Evolutionary conservation across 83 land plant species (phyloP).

Genomic region (Diphasiastrum complanatum): DNA sequence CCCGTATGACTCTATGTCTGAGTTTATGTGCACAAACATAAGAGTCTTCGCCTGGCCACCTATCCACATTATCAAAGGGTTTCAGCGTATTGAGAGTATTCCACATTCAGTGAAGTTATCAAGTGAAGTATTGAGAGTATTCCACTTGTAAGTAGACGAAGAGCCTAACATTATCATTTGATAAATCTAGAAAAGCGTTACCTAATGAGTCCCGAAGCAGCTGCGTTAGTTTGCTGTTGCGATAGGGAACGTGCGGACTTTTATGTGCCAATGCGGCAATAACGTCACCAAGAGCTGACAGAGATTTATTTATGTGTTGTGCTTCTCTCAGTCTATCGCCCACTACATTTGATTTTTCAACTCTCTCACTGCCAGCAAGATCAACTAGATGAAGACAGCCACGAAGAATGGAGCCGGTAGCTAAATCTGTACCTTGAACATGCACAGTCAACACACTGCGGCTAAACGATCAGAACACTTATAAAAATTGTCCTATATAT

Average conservation of each 20-base stretch:
- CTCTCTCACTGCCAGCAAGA: conserved; percentile 15
- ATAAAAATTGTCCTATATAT: no score
- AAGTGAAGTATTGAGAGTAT: no score
- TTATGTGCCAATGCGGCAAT: conserved; percentile 9
- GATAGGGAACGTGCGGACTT: conserved; percentile 3
- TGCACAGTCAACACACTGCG: conserved; percentile 13
- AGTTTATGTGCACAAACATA: background rate
- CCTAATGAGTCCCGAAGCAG: background rate
- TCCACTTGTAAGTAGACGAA: no score
- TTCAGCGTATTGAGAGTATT: no score
- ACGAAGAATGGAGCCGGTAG: background rate
- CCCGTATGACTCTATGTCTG: background rate
- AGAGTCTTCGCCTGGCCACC: no score
- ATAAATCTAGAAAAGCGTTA: background rate
- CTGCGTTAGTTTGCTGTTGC: background rate
- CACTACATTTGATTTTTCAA: conserved; percentile 5
- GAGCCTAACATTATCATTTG: no score
- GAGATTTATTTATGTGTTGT: conserved; percentile 16
- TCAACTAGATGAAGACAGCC: conserved; percentile 12
- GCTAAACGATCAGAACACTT: background rate
- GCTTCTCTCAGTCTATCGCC: conserved; percentile 18
- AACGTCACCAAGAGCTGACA: conserved; percentile 9
- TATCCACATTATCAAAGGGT: no score
- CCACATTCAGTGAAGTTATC: no score
- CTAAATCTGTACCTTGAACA: conserved; percentile 10